These are phyloP conservation scores for Lactuca sativa DNA, from an alignment of 129 eudicot species.

Conservation along the genomic window DNA sequence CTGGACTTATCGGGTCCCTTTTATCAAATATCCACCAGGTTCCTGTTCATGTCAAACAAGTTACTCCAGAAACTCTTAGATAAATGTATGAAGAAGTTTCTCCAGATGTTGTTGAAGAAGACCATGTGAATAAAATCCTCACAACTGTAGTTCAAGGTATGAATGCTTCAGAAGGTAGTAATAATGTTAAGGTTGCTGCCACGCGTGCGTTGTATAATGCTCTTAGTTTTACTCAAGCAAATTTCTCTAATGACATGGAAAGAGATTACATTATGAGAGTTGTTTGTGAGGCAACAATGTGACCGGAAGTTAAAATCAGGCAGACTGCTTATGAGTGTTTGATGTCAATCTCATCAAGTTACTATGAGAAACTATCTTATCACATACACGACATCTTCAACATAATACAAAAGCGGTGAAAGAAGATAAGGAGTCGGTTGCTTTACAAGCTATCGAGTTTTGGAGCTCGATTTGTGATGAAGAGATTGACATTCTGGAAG, in stretches of 20 bases:
- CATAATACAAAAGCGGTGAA: slow-evolving; percentile 83
- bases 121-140: slow-evolving; percentile 87
- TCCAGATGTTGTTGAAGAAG: slow-evolving; percentile 85
- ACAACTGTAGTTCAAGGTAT: slow-evolving; percentile 94
- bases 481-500: slow-evolving; percentile 93
- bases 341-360: slow-evolving; percentile 82
- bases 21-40: slow-evolving; percentile 80
- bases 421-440: slow-evolving; percentile 89
- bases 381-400: slow-evolving; percentile 88
- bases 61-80: slow-evolving; percentile 85
- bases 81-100: slow-evolving; percentile 95
- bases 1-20: slow-evolving; percentile 70
- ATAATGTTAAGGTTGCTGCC: slow-evolving; percentile 85
- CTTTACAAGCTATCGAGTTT: slow-evolving; percentile 90
- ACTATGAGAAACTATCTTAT: slow-evolving; percentile 79
- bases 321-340: slow-evolving; percentile 92
- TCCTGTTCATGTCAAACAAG: slow-evolving; percentile 90
- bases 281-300: slow-evolving; percentile 87
- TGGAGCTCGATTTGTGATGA: slow-evolving; percentile 98
- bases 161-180: slow-evolving; percentile 67
- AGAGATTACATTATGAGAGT: slow-evolving; percentile 96
- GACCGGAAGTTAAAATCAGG: slow-evolving; percentile 81
- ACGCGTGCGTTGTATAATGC: slow-evolving; percentile 82
- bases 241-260: slow-evolving; percentile 87
- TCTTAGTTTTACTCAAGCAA: slow-evolving; percentile 84